phyloP scores from a whole-genome alignment of 2,329 filamentous ascomycete genomes.

The Aureobasidium sp. region DNA sequence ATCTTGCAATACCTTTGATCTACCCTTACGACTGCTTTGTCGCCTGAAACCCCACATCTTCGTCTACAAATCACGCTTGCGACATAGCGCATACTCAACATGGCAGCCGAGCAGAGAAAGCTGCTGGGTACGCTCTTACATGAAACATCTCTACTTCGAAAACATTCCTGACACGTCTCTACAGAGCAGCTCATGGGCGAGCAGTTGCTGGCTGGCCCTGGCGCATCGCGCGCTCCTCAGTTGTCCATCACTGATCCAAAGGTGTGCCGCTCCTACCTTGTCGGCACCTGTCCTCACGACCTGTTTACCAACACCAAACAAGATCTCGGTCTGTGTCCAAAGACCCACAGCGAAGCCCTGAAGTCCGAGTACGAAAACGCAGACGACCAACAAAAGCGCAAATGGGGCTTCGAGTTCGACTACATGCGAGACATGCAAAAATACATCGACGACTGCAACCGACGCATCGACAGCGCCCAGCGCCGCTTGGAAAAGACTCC shows the following conservation, averaged over 20 bases:
- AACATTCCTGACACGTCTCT: not conserved
- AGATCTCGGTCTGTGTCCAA: conserved; percentile 82
- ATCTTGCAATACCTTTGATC: not conserved
- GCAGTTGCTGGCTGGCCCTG: conserved; percentile 66
- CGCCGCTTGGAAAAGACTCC: conserved; percentile 90
- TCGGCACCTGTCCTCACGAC: conserved; percentile 91
- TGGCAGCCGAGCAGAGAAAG: conserved; percentile 97
- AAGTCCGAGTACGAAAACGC: conserved; percentile 82
- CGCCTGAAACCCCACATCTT: not conserved
- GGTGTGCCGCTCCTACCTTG: conserved; percentile 89
- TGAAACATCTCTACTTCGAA: not conserved
- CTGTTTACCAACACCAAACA: conserved; percentile 99
- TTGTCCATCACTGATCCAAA: conserved; percentile 85
- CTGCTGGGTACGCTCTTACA: conserved; percentile 59
- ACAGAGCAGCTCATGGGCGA: conserved; percentile 76
- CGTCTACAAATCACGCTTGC: not conserved
- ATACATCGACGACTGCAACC: conserved; percentile 94
- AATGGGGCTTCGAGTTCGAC: conserved; percentile 89
- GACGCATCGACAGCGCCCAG: conserved; percentile 84
- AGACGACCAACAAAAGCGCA: conserved; percentile 60
- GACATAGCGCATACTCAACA: conserved; percentile 31
- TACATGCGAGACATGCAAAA: conserved; percentile 94
- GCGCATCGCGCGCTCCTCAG: conserved; percentile 66
- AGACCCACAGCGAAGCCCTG: conserved; percentile 78
- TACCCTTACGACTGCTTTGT: not conserved